Percentiles rank a stretch among this genome's conserved stretches.
phyloP scores from a whole-genome alignment of 768 basidiomycete genomes.

The Austroboletus eburneus region DNA sequence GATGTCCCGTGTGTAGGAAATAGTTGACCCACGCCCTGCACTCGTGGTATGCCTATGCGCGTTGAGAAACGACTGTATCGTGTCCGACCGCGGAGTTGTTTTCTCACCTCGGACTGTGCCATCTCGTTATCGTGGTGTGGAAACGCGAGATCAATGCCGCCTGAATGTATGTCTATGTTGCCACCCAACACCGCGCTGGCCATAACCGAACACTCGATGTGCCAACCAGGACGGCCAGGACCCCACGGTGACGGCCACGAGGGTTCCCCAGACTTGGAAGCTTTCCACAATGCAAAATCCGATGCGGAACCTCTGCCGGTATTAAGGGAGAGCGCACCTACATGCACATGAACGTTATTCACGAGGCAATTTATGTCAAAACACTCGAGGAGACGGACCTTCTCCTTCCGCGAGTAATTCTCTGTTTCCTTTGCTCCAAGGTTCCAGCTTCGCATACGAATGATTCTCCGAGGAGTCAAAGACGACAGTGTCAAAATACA shows the following conservation, averaged over 20 bases:
- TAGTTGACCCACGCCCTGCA: conserved; percentile 97
- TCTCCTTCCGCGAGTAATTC: conserved; percentile 90
- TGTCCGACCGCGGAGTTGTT: conserved; percentile 4
- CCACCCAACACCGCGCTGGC: conserved; percentile 63
- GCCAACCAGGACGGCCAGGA: conserved; percentile 57
- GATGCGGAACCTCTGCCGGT: conserved; percentile 72
- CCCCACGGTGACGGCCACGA: conserved; percentile 98
- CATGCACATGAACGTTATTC: background rate
- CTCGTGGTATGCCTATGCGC: conserved; percentile 80
- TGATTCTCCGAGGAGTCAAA: conserved; percentile 79
- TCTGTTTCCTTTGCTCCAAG: conserved; percentile 92
- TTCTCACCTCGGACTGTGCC: conserved; percentile 86
- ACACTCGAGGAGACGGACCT: conserved; percentile 43
- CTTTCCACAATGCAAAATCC: conserved; percentile 98
- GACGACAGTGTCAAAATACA: conserved; percentile 85
- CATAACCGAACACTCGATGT: conserved; percentile 99
- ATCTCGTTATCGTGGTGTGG: conserved; percentile 99
- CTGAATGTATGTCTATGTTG: conserved; percentile 78
- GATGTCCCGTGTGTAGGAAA: conserved; percentile 96
- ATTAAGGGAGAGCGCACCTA: conserved; percentile 55
- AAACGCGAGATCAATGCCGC: conserved; percentile 96
- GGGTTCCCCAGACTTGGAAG: conserved; percentile 93
- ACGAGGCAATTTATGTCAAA: background rate
- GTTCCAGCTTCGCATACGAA: conserved; percentile 90
- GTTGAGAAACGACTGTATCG: conserved; percentile 2